phyloP scores from a whole-genome alignment of 352 stramenopile species.

The Phytophthora megakarya region DNA sequence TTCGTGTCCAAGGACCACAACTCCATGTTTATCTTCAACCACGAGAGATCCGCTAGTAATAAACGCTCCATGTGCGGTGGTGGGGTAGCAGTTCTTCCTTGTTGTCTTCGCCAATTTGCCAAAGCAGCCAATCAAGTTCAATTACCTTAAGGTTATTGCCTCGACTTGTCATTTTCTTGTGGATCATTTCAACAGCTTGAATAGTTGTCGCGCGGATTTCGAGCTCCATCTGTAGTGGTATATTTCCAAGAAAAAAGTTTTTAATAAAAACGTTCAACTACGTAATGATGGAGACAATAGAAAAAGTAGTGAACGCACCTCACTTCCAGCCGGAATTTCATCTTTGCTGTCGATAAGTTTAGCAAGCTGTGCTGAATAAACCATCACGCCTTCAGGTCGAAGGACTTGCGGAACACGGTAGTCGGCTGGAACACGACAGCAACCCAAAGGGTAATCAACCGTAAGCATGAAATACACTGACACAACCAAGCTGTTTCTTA shows the following conservation, averaged over 20 bases:
- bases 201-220: conserved; percentile 87
- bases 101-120: conserved; percentile 82
- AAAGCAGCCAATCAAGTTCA: conserved; percentile 89
- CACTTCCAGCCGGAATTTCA: conserved; percentile 63
- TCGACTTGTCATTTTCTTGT: conserved; percentile 36
- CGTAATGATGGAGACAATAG: too few relatives aligned
- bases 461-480: neutral
- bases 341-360: conserved; percentile 56
- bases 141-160: conserved; percentile 65
- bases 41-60: conserved; percentile 55
- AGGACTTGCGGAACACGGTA: conserved; percentile 88
- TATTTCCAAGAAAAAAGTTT: too few relatives aligned
- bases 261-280: too few relatives aligned
- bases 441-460: too few relatives aligned
- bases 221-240: conserved; percentile 61
- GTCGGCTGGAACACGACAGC: conserved; percentile 56
- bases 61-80: conserved; percentile 86
- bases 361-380: conserved; percentile 56
- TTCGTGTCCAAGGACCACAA: too few relatives aligned
- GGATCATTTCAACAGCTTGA: conserved; percentile 81
- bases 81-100: conserved; percentile 81
- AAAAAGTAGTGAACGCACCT: conserved; percentile 39
- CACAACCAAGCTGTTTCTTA: conserved; percentile 17
- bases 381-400: conserved; percentile 69
- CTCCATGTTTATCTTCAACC: too few relatives aligned